phyloP scores from a whole-genome alignment of 1,139 yeast genomes.

The Geotrichum reessii region DNA sequence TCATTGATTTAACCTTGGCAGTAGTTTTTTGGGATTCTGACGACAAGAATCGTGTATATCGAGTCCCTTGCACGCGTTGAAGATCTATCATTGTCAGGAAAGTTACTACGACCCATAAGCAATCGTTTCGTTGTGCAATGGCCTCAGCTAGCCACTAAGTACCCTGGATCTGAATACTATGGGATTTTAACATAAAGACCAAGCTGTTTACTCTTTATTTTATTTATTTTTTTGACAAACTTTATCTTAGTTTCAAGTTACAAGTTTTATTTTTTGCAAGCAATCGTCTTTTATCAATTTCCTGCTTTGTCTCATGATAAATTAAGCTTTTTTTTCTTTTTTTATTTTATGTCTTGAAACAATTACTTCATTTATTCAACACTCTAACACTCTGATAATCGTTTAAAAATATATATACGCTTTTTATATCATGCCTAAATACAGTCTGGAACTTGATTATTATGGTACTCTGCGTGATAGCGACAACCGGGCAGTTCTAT shows the following conservation, averaged over 20 bases:
- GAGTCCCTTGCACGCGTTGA: constrained; percentile 87
- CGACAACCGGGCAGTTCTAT: constrained; percentile 51
- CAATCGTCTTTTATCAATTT: background rate
- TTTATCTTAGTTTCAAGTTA: background rate
- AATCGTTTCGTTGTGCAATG: constrained; percentile 87
- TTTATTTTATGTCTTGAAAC: too few relatives aligned
- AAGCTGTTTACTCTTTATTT: background rate
- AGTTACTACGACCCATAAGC: constrained; percentile 58
- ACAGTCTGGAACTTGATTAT: constrained; percentile 20
- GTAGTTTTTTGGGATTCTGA: constrained; percentile 45
- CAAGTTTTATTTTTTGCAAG: background rate
- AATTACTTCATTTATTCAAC: background rate
- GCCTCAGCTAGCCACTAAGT: constrained; percentile 53
- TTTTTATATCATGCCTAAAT: constrained; percentile 5
- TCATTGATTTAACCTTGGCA: constrained; percentile 10
- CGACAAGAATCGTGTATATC: constrained; percentile 63
- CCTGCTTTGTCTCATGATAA: background rate
- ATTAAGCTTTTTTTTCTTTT: background rate
- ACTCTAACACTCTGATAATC: background rate
- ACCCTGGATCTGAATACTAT: constrained; percentile 64
- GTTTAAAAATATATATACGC: background rate
- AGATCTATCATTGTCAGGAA: constrained; percentile 70
- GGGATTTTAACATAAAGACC: constrained; percentile 63
- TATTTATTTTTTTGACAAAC: background rate
- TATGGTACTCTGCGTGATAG: constrained; percentile 57